Conservation (phyloP, 371 early-diverging fungal species). For the Syncephalastrum contaminatum region DNA sequence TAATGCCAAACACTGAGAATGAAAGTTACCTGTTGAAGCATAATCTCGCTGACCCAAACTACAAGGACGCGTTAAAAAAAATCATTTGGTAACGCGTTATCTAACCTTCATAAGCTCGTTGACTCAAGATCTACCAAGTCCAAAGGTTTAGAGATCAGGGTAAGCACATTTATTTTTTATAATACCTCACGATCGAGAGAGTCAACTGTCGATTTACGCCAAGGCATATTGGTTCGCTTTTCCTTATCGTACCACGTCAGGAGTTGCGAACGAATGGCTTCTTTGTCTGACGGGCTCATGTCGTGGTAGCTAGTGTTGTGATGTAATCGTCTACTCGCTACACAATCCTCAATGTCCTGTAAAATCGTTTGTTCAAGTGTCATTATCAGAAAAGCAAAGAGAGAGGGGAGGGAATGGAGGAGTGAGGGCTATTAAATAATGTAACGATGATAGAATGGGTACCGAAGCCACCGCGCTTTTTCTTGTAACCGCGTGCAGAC, state of each 20-base stretch:
- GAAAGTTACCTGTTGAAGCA: constrained; percentile 71
- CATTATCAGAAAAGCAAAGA: too few species aligned
- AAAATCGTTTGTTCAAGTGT: too few species aligned
- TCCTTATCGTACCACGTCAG: constrained; percentile 67
- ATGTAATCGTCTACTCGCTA: constrained; percentile 24
- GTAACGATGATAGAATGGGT: too few species aligned
- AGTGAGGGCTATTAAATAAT: too few species aligned
- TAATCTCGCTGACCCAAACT: constrained; percentile 85
- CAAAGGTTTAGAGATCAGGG: neutral
- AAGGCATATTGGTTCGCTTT: constrained; percentile 67
- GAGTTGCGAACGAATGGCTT: constrained; percentile 43
- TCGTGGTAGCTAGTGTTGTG: constrained; percentile 35
- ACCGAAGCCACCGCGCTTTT: too few species aligned
- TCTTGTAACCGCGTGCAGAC: too few species aligned
- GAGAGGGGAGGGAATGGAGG: too few species aligned
- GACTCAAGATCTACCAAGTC: constrained; percentile 14
- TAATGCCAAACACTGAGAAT: neutral
- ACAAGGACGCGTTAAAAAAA: neutral
- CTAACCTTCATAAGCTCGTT: constrained; percentile 69
- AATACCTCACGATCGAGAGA: constrained; percentile 21
- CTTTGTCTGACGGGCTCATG: constrained; percentile 24
- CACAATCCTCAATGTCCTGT: constrained; percentile 34
- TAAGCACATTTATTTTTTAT: neutral
- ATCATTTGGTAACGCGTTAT: neutral
- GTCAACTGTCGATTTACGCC: constrained; percentile 52